A percentile compares a stretch with the other conserved stretches of the same genome.
Evolutionary conservation across 371 early-diverging fungal genomes (phyloP).

Genomic region (Mucor circinelloides): DNA sequence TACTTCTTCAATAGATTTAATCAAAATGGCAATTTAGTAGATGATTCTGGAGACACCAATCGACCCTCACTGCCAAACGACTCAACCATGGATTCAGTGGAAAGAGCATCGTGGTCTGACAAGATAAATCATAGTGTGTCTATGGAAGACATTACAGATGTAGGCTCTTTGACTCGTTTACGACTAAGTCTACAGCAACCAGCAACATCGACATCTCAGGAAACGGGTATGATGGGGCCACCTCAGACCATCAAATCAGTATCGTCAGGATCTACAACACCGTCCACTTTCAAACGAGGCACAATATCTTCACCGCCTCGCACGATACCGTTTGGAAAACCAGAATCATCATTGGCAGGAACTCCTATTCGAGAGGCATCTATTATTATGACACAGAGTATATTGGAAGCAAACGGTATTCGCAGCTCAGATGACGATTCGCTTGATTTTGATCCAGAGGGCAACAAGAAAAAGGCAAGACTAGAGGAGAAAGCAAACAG

Average conservation of each 20-base stretch:
- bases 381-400: conserved; percentile 31
- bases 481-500: background rate
- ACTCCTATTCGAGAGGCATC: conserved; percentile 46
- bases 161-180: background rate
- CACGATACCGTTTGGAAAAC: conserved; percentile 37
- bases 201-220: background rate
- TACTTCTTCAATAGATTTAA: conserved; percentile 33
- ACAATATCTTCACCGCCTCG: conserved; percentile 37
- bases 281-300: background rate
- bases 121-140: background rate
- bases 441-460: background rate
- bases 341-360: conserved; percentile 22
- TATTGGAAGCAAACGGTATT: conserved; percentile 20
- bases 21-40: background rate
- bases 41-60: conserved; percentile 15
- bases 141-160: background rate
- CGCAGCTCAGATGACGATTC: conserved; percentile 13
- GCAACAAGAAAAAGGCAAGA: background rate
- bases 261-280: background rate
- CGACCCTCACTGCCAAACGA: conserved; percentile 20
- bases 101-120: background rate
- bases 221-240: background rate
- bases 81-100: background rate
- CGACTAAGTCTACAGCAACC: background rate
- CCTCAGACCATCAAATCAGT: background rate